Conservation (phyloP, 441 rosid species). For the Populus hybrid region DNA sequence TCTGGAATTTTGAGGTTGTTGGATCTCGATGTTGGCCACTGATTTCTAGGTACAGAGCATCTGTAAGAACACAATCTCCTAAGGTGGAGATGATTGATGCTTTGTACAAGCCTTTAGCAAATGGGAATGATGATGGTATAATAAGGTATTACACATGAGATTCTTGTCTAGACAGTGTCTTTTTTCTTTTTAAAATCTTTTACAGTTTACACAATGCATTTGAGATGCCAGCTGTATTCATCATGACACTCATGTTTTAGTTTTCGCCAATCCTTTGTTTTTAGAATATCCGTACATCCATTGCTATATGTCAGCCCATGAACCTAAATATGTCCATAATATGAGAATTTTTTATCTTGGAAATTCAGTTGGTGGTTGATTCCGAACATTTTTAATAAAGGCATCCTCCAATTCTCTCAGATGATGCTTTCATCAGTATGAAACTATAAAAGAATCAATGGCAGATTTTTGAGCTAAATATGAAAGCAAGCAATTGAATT, state of each 20-base stretch:
- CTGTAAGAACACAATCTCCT: slow-evolving; percentile 84
- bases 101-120: slow-evolving; percentile 60
- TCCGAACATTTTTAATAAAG: not conserved
- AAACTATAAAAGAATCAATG: not conserved
- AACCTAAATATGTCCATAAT: not conserved
- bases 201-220: too few relatives aligned
- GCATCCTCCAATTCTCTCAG: not conserved
- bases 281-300: not conserved
- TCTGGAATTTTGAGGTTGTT: slow-evolving; percentile 62
- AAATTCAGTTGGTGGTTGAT: not conserved
- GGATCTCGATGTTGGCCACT: slow-evolving; percentile 85
- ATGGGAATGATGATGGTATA: slow-evolving; percentile 72
- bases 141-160: slow-evolving; percentile 51
- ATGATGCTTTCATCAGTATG: not conserved
- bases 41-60: slow-evolving; percentile 90
- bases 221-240: not conserved
- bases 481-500: not conserved
- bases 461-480: not conserved
- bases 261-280: not conserved
- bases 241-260: not conserved
- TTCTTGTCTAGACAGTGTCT: not conserved
- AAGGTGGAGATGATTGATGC: slow-evolving; percentile 88
- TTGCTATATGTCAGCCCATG: not conserved
- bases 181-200: not conserved
- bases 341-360: not conserved